Conservation (phyloP, 192 early-diverging fungal species). For the Coemansia sp. region DNA sequence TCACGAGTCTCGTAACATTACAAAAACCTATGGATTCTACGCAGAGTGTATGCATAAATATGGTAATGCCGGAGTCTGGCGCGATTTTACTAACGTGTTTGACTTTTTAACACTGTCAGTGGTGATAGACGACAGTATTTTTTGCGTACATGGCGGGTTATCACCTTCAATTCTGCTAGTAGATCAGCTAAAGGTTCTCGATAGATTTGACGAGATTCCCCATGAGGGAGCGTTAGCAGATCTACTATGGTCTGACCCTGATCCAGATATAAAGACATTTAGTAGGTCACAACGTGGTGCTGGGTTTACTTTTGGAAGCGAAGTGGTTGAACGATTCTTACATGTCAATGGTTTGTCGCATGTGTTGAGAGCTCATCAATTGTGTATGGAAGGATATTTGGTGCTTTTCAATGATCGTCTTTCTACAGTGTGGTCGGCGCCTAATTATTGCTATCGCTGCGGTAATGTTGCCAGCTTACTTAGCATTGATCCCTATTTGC, state of each 20-base stretch:
- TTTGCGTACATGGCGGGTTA: conserved; percentile 92
- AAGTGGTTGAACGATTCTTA: conserved; percentile 95
- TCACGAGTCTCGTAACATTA: conserved; percentile 92
- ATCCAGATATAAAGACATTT: conserved; percentile 25
- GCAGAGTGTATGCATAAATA: conserved; percentile 90
- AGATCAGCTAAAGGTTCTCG: conserved; percentile 36
- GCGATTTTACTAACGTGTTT: conserved; percentile 91
- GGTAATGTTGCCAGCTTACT: conserved; percentile 96
- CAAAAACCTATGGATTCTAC: conserved; percentile 94
- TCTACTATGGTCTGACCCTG: conserved; percentile 50
- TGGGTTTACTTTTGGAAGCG: conserved; percentile 94
- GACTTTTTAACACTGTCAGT: conserved; percentile 88
- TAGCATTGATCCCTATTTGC: conserved; percentile 62
- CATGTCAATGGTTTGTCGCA: conserved; percentile 87
- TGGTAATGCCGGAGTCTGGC: conserved; percentile 80
- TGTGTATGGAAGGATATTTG: conserved; percentile 94
- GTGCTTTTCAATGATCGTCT: conserved; percentile 75
- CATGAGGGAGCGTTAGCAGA: conserved; percentile 48
- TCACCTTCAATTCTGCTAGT: conserved; percentile 37
- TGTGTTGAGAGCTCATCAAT: conserved; percentile 94
- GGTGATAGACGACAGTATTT: conserved; percentile 85
- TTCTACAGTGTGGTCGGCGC: conserved; percentile 95
- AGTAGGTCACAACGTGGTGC: conserved; percentile 68
- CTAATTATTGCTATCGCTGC: conserved; percentile 98
- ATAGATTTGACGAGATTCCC: conserved; percentile 47